phyloP scores from a whole-genome alignment of 306 rosid genomes.

The Dalbergia cochinchinensis region DNA sequence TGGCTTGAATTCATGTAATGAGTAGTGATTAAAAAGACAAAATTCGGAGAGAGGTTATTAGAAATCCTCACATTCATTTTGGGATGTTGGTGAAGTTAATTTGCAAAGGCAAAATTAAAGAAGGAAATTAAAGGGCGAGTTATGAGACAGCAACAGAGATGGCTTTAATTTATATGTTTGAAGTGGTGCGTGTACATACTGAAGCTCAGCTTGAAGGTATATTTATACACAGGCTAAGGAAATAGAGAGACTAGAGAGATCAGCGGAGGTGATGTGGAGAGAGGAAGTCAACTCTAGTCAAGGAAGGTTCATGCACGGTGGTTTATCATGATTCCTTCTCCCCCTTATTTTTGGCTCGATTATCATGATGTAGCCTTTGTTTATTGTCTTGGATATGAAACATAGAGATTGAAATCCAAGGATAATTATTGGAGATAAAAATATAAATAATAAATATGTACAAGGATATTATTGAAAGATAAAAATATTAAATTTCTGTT shows the following conservation, averaged over 20 bases:
- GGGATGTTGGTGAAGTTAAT: background rate
- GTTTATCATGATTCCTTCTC: background rate
- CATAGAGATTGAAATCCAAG: too few species aligned
- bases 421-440: too few species aligned
- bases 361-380: background rate
- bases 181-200: background rate
- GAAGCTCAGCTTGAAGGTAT: too few species aligned
- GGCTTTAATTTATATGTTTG: background rate
- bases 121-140: background rate
- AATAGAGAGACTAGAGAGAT: background rate
- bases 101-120: slow-evolving; percentile 14
- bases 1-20: background rate
- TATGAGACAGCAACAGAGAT: background rate
- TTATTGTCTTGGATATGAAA: too few species aligned
- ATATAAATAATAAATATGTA: background rate
- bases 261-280: background rate
- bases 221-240: background rate
- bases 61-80: slow-evolving; percentile 39
- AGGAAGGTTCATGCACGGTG: background rate
- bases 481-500: too few species aligned
- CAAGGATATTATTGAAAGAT: too few species aligned
- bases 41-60: background rate
- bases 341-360: background rate
- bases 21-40: background rate
- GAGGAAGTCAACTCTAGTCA: slow-evolving; percentile 18